Evolutionary conservation across 2,329 filamentous ascomycete species (phyloP), one percentile per base, ranked within the genome.

Genomic region (Colletotrichum tabaci): DNA sequence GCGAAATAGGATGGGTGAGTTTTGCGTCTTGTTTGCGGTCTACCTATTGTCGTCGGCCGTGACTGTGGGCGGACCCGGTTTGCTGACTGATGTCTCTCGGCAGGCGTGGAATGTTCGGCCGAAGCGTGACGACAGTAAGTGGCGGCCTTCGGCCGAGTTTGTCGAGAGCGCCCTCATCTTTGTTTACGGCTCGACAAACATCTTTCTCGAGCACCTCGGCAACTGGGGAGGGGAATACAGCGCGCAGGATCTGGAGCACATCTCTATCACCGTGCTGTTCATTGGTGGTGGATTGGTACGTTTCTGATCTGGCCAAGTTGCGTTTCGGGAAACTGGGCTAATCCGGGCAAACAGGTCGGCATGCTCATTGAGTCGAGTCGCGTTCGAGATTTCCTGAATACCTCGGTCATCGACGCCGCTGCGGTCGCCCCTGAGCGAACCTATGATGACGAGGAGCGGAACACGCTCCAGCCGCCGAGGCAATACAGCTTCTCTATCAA

Each of bases 261-360:
- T 97, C 57, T 96, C 95, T 15, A 98, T 98, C 77, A 95, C 96
- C 0, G 87, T 98, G 57, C 90, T 98, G 80, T 98, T 98, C 84
- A 94, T 98, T 74, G 96, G 96, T 66, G 96, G 95, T 75, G 96
- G 96, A 57, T 79, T 98, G 83, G 92, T 95, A 83, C 86, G 90
- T 50, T 47, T 53, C 3, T 38, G 35, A 38, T 8, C 23, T 30
- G n/a, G 21, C 9, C 38, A 2, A 18, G 26, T 15, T 9, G 47
- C 6, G 12, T 16, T 23, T n/a, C 10, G 21, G 12, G 2, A 4
- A 49, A 13, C 26, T n/a, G 74, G n/a, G 50, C 75, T 84, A 60
- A 79, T 6, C 38, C 74, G 44, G 40, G 38, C 65, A 30, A 47
- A 63, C 73, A 92, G 87, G 91, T 91, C 75, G 94, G 94, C 61